phyloP scores from a whole-genome alignment of 2,329 filamentous ascomycete genomes.

The Colletotrichum aenigma region DNA sequence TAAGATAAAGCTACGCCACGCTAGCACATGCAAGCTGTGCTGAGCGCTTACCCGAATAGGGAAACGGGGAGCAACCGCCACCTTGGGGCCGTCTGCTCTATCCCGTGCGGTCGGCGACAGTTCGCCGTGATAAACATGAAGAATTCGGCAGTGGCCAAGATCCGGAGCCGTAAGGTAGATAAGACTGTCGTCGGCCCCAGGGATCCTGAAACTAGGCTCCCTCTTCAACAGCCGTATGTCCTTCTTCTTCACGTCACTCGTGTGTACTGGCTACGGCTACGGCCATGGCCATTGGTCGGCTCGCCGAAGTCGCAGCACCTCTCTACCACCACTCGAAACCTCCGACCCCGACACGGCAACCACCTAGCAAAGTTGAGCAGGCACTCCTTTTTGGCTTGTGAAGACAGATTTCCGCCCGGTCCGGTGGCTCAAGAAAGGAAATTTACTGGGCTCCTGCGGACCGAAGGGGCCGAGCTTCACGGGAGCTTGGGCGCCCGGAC shows the following conservation, averaged over 20 bases:
- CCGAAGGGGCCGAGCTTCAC: not conserved
- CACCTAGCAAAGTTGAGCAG: not conserved
- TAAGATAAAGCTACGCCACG: slow-evolving; percentile 18
- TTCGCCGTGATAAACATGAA: not conserved
- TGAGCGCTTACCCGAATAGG: slow-evolving; percentile 18
- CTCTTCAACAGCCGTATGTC: not conserved
- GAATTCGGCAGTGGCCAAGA: not conserved
- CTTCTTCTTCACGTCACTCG: not conserved
- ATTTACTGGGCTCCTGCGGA: not conserved
- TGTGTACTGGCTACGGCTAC: not conserved
- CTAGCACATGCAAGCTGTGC: slow-evolving; percentile 19
- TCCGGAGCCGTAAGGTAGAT: not conserved
- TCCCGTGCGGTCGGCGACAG: not conserved
- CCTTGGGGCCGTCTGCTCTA: slow-evolving; percentile 1
- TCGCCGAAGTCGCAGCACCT: not conserved
- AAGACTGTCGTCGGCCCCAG: not conserved
- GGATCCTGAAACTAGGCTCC: not conserved
- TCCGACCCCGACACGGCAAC: not conserved
- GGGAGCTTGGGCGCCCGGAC: not conserved
- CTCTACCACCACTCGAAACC: not conserved
- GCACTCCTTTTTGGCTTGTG: not conserved
- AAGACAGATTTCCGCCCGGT: not conserved
- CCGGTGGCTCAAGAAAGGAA: not conserved
- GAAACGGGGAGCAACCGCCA: slow-evolving; percentile 16
- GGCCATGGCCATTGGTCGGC: not conserved